A percentile compares a stretch with the other conserved stretches of the same genome.
These are phyloP conservation scores for Wickerhamomyces chambardii DNA, from an alignment of 805 yeast species.

Conservation along the genomic window DNA sequence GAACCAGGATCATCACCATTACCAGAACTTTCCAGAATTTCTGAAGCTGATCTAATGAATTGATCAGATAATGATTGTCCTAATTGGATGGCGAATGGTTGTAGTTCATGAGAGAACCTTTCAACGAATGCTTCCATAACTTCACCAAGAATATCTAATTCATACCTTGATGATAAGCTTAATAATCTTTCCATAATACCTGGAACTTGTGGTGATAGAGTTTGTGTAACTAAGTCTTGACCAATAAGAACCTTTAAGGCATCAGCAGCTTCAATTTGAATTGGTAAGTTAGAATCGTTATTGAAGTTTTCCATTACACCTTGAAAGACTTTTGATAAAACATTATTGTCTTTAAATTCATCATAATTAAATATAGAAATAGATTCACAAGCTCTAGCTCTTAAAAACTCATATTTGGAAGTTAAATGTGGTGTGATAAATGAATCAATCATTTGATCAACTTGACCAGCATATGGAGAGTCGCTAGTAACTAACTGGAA, in stretches of 20 bases:
- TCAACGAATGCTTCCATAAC: slow-evolving; percentile 97
- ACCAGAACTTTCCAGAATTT: slow-evolving; percentile 38
- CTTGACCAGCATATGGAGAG: slow-evolving; percentile 38
- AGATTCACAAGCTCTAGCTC: slow-evolving; percentile 64
- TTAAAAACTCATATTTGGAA: slow-evolving; percentile 48
- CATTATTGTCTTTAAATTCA: slow-evolving; percentile 24
- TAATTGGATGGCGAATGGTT: slow-evolving; percentile 75
- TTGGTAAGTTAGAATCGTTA: slow-evolving; percentile 47
- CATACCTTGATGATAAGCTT: slow-evolving; percentile 69
- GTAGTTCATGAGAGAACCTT: slow-evolving; percentile 73
- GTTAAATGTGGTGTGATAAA: slow-evolving; percentile 58
- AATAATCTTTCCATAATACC: slow-evolving; percentile 76
- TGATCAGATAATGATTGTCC: slow-evolving; percentile 53
- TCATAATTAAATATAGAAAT: slow-evolving; percentile 28
- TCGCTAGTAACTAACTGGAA: slow-evolving; percentile 32
- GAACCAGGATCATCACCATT: slow-evolving; percentile 18
- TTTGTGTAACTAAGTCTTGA: slow-evolving; percentile 61
- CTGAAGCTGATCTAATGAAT: slow-evolving; percentile 46
- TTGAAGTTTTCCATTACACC: slow-evolving; percentile 29
- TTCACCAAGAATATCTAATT: slow-evolving; percentile 74
- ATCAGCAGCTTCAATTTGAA: slow-evolving; percentile 80
- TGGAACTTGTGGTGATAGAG: slow-evolving; percentile 64
- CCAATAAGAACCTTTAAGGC: slow-evolving; percentile 74
- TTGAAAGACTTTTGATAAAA: slow-evolving; percentile 30
- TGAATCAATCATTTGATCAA: slow-evolving; percentile 56